A percentile compares a stretch with the other conserved stretches of the same genome.
phyloP scores from a whole-genome alignment of 768 basidiomycete species.

The Boletus vinaceobasis region DNA sequence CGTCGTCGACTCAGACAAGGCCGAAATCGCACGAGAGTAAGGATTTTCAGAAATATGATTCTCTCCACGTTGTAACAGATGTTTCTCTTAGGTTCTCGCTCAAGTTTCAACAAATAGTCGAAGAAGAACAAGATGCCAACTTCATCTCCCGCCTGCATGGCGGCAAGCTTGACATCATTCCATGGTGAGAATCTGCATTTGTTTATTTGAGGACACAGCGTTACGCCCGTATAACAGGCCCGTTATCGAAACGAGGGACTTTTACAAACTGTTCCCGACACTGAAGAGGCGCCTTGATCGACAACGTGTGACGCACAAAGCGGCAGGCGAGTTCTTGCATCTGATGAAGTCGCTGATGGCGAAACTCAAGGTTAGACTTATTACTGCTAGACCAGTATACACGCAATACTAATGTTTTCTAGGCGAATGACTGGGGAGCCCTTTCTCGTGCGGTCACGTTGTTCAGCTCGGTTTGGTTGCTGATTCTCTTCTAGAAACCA shows the following conservation, averaged over 20 bases:
- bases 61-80: neutral
- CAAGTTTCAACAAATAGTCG: constrained; percentile 59
- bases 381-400: neutral
- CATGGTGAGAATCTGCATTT: constrained; percentile 37
- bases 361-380: constrained; percentile 50
- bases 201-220: neutral
- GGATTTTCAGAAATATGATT: constrained; percentile 8
- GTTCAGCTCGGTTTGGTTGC: neutral
- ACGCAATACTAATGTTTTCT: neutral
- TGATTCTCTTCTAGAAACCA: constrained; percentile 36
- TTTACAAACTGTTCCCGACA: constrained; percentile 49
- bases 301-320: constrained; percentile 45
- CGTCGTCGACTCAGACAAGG: constrained; percentile 58
- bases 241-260: constrained; percentile 59
- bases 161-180: constrained; percentile 53
- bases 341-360: constrained; percentile 63
- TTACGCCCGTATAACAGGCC: constrained; percentile 28
- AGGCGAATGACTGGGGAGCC: constrained; percentile 64
- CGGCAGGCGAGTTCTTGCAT: constrained; percentile 52
- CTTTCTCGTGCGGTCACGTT: constrained; percentile 45
- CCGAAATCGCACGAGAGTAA: constrained; percentile 57
- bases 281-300: constrained; percentile 46
- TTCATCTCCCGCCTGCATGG: constrained; percentile 58
- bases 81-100: constrained; percentile 42
- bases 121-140: constrained; percentile 55